phyloP scores from a whole-genome alignment of 2,329 filamentous ascomycete species.

The Penicillium frequentans region DNA sequence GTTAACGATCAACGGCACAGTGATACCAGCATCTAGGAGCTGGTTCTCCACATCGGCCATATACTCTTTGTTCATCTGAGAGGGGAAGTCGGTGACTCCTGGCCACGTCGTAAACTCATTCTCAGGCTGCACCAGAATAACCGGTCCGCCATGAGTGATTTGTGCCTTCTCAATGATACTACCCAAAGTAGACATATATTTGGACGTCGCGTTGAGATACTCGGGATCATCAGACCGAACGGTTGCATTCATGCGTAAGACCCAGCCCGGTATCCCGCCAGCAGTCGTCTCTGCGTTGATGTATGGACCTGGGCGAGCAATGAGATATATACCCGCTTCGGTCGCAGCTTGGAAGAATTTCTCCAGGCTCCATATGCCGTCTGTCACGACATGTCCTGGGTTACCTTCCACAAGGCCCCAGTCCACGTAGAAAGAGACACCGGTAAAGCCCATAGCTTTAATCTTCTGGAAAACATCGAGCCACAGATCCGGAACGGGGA shows the following conservation, averaged over 20 bases:
- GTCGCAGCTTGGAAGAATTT: conserved; percentile 34
- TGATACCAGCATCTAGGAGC: conserved; percentile 63
- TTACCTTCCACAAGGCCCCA: conserved; percentile 58
- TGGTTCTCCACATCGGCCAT: conserved; percentile 68
- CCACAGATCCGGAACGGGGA: conserved; percentile 62
- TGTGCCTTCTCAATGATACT: conserved; percentile 54
- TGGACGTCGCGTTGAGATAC: conserved; percentile 61
- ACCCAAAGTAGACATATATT: conserved; percentile 54
- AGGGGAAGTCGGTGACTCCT: conserved; percentile 9
- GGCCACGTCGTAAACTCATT: conserved; percentile 66
- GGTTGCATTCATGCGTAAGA: conserved; percentile 63
- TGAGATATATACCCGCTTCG: conserved; percentile 59
- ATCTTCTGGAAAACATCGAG: conserved; percentile 78
- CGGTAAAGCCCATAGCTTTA: conserved; percentile 73
- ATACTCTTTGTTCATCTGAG: conserved; percentile 58
- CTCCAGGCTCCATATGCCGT: conserved; percentile 67
- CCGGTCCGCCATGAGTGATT: conserved; percentile 75
- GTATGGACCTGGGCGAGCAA: conserved; percentile 69
- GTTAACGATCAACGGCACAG: conserved; percentile 72
- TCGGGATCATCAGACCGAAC: conserved; percentile 47
- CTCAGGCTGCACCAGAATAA: conserved; percentile 75
- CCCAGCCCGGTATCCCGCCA: conserved; percentile 77
- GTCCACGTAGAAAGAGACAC: conserved; percentile 64
- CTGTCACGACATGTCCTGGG: conserved; percentile 63
- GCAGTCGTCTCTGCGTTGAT: conserved; percentile 75